A percentile compares a stretch with the other conserved stretches of the same genome.
Conservation (phyloP, 2,329 filamentous ascomycete species). For the Neonectria sp. region DNA sequence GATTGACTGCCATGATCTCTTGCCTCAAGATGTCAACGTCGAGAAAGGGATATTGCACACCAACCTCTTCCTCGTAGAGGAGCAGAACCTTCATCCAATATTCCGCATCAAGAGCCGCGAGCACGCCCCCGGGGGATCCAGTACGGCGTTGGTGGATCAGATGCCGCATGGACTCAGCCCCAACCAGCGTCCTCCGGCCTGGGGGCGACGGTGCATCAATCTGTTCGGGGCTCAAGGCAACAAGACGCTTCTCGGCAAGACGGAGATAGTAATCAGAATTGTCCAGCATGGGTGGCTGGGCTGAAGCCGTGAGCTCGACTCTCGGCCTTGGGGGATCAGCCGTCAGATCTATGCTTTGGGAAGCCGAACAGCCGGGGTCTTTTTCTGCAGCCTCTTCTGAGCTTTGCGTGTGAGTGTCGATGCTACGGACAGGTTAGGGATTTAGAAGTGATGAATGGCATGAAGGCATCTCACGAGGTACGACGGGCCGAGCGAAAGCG, state of each 20-base stretch:
- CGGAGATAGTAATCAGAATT: slow-evolving; percentile 44
- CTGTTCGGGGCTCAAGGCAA: slow-evolving; percentile 31
- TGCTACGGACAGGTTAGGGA: slow-evolving; percentile 7
- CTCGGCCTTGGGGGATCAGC: slow-evolving; percentile 4
- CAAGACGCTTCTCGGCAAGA: slow-evolving; percentile 41
- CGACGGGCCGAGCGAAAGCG: slow-evolving; percentile 47
- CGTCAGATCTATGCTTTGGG: background rate
- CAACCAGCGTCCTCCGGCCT: slow-evolving; percentile 2
- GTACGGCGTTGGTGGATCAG: slow-evolving; percentile 6
- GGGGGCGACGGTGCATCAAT: slow-evolving; percentile 19
- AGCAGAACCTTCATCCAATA: slow-evolving; percentile 43
- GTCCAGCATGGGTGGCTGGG: slow-evolving; percentile 23
- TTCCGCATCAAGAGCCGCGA: slow-evolving; percentile 34
- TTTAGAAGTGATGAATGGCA: too few species aligned
- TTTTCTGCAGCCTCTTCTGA: slow-evolving; percentile 17
- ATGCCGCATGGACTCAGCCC: background rate
- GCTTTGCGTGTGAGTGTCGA: slow-evolving; percentile 20
- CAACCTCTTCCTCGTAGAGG: slow-evolving; percentile 53
- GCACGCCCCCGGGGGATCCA: slow-evolving; percentile 4
- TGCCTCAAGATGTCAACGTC: slow-evolving; percentile 44
- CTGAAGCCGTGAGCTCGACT: background rate
- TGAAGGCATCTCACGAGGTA: slow-evolving; percentile 36
- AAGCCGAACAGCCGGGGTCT: background rate
- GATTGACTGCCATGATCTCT: slow-evolving; percentile 16
- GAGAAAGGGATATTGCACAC: slow-evolving; percentile 53